These are phyloP conservation scores for Candida gigantensis DNA, from an alignment of 1,139 yeast species.

Conservation along the genomic window DNA sequence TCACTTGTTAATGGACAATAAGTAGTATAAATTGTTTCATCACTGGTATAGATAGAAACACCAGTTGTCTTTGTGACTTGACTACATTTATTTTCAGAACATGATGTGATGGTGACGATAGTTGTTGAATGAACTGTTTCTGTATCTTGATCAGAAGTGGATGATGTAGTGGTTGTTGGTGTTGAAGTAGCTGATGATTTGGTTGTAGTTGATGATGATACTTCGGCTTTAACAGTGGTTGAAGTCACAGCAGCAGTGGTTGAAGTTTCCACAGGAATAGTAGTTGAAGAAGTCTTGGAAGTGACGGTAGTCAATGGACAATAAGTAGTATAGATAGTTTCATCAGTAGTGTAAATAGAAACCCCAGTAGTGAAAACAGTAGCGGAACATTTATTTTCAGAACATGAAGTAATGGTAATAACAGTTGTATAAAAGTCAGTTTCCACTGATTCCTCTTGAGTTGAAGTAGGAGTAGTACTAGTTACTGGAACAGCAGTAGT, in stretches of 20 bases:
- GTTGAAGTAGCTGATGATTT: slow-evolving; percentile 14
- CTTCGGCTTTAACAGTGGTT: slow-evolving; percentile 14
- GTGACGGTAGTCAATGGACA: slow-evolving; percentile 24
- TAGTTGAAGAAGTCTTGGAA: slow-evolving; percentile 1
- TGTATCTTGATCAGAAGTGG: slow-evolving; percentile 5
- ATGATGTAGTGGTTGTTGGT: slow-evolving; percentile 2
- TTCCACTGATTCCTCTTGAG: slow-evolving; percentile 8
- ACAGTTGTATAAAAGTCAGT: slow-evolving; percentile 25
- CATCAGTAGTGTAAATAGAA: slow-evolving; percentile 27
- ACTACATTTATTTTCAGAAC: slow-evolving; percentile 28
- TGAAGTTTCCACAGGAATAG: slow-evolving; percentile 9
- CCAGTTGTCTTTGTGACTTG: slow-evolving; percentile 37
- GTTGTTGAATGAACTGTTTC: slow-evolving; percentile 12
- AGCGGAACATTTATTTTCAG: slow-evolving; percentile 30
- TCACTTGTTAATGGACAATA: slow-evolving; percentile 22
- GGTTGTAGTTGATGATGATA: too few species aligned
- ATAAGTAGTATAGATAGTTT: slow-evolving; percentile 27
- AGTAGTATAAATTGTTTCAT: slow-evolving; percentile 21
- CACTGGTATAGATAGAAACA: slow-evolving; percentile 32
- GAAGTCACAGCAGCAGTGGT: background rate
- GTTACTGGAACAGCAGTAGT: slow-evolving; percentile 9
- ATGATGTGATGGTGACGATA: slow-evolving; percentile 23
- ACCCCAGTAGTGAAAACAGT: slow-evolving; percentile 28
- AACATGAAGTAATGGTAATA: slow-evolving; percentile 50
- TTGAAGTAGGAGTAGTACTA: slow-evolving; percentile 12